Evolutionary conservation across 1,284 basidiomycete species (phyloP), one percentile per base, ranked within the genome.

Genomic region (Apiotrichum gracile): DNA sequence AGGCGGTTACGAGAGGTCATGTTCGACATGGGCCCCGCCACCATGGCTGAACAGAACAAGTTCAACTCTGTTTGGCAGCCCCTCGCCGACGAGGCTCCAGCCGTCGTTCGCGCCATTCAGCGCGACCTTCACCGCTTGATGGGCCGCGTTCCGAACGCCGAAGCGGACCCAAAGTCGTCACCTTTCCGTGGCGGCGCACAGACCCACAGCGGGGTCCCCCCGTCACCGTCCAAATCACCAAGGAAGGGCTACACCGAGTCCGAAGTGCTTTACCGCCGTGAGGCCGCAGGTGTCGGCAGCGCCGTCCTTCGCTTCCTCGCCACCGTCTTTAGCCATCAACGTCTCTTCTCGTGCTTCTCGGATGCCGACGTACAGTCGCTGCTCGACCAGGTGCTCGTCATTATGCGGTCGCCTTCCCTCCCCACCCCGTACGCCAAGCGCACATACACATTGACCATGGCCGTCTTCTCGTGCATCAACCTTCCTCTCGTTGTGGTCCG

Each of bases 401-500:
- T 77, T 26, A 69, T 72, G 16, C 61, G 65, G 19, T 70, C 72
- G 1, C 68, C 70, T 1, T 63, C 60, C 26, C 56, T 71, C 12
- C 71, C 68, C 6, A 74, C 69, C 1, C 71, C 73, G 3, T 72
- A 66, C 37, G 68, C 73, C 2, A 76, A 75, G 56, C 64, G 70
- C n/a, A 72, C 74, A 3, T 74, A 74, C 52, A 64, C 62, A n/a
- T 61, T 69, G 14, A 63, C 73, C 9, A 65, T 76, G 52, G 49
- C 67, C 31, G 55, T 72, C 2, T 53, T 77, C 22, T 60, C 68
- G 1, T 62, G 68, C 19, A 57, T 75, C 41, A 60, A 58, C 3
- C 56, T 76, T 4, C 69, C 73, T 0, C 41, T 56, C 4, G 44
- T 58, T 2, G 61, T 55, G 49, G 55, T 74, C 8, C 43, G 49